Conservation (phyloP, 116 monocot genomes). For the Phalaenopsis hybrid region DNA sequence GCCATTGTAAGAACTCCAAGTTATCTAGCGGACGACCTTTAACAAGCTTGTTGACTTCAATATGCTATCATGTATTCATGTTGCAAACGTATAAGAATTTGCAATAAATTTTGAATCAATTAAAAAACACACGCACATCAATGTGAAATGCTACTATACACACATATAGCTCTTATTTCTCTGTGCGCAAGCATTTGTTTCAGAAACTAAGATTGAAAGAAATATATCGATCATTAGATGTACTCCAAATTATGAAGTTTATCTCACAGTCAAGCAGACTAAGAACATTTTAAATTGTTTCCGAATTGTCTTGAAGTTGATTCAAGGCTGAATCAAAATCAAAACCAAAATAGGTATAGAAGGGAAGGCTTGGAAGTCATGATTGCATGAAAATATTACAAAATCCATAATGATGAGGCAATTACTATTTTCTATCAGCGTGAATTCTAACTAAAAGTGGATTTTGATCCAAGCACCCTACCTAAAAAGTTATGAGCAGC, state of each 20-base stretch:
- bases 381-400: no score
- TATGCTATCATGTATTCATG: constrained; percentile 31
- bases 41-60: constrained; percentile 89
- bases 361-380: neutral
- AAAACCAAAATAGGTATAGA: neutral
- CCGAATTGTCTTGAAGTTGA: no score
- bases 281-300: neutral
- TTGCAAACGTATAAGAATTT: neutral
- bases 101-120: neutral
- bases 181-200: neutral
- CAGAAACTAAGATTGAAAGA: neutral
- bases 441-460: neutral
- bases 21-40: constrained; percentile 93
- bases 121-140: neutral
- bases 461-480: neutral
- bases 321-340: neutral
- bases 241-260: neutral
- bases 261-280: no score
- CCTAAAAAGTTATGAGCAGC: neutral
- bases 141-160: neutral
- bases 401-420: neutral
- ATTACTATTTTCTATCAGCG: neutral
- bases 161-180: neutral
- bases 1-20: constrained; percentile 93
- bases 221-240: neutral